Conservation (phyloP, 2,329 filamentous ascomycete genomes). For the Chaetothyriales sp. region DNA sequence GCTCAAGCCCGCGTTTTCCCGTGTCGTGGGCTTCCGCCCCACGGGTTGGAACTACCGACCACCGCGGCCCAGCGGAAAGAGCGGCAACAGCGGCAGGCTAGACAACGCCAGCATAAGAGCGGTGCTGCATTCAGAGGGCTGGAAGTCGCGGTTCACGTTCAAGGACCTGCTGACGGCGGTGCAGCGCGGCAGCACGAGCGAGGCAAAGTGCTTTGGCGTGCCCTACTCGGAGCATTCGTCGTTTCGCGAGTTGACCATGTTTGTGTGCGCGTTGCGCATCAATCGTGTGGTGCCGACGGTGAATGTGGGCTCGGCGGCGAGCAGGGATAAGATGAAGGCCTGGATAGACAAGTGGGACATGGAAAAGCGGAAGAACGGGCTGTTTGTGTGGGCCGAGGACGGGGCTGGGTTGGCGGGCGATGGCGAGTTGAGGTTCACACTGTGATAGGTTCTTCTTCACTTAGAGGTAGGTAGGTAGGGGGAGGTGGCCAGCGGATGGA, state of each 20-base stretch:
- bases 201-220: conserved; percentile 81
- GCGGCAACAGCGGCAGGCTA: conserved; percentile 42
- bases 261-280: conserved; percentile 74
- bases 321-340: conserved; percentile 50
- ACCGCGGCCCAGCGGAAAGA: conserved; percentile 31
- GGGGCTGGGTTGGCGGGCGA: conserved; percentile 17
- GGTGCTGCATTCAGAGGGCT: conserved; percentile 53
- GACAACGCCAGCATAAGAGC: conserved; percentile 51
- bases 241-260: conserved; percentile 87
- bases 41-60: conserved; percentile 90
- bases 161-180: conserved; percentile 51
- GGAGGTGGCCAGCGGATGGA: background rate
- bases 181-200: conserved; percentile 68
- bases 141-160: conserved; percentile 61
- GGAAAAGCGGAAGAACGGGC: conserved; percentile 49
- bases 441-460: background rate
- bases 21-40: conserved; percentile 80
- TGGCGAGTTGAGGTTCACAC: conserved; percentile 3
- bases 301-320: conserved; percentile 57
- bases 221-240: conserved; percentile 94
- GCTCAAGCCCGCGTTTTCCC: conserved; percentile 61
- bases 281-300: conserved; percentile 89
- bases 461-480: background rate
- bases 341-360: conserved; percentile 53
- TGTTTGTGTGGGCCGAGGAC: conserved; percentile 32